phyloP scores from a whole-genome alignment of 2,329 filamentous ascomycete species.

The Diaporthe sp. region DNA sequence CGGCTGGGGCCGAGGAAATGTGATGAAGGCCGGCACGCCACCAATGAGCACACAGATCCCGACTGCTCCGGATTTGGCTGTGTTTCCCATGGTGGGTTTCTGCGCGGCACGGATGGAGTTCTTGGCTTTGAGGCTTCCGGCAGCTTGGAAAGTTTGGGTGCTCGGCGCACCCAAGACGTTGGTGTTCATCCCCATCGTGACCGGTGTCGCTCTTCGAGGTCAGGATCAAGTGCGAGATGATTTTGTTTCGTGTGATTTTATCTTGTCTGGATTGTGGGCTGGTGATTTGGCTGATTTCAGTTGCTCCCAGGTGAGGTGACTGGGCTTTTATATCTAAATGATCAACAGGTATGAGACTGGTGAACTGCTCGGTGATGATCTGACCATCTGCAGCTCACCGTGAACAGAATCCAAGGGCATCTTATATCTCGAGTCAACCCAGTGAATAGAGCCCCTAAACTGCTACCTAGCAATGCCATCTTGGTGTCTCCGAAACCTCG shows the following conservation, averaged over 20 bases:
- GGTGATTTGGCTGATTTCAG: neutral
- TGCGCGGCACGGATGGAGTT: neutral
- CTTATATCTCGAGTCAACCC: constrained; percentile 32
- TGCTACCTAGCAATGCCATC: constrained; percentile 33
- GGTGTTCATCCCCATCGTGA: constrained; percentile 22
- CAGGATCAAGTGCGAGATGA: neutral
- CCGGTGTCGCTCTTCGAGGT: neutral
- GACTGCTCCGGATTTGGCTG: neutral
- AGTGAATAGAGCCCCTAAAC: neutral
- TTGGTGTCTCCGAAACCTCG: neutral
- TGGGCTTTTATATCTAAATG: neutral
- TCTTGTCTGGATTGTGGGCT: neutral
- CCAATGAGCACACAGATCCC: constrained; percentile 14
- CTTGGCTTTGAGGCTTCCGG: neutral
- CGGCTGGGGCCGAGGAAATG: constrained; percentile 33
- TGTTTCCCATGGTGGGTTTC: neutral
- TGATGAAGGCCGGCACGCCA: constrained; percentile 11
- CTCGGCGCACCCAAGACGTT: neutral
- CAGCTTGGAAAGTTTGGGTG: neutral
- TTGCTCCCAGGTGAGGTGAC: neutral
- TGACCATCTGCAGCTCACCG: neutral
- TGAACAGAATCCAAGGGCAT: constrained; percentile 19
- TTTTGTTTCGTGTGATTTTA: neutral
- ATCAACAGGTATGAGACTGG: neutral
- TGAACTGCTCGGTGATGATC: neutral